These are phyloP conservation scores for Cadophora sp. DNA, from an alignment of 2,329 filamentous ascomycete genomes.

Conservation along the genomic window DNA sequence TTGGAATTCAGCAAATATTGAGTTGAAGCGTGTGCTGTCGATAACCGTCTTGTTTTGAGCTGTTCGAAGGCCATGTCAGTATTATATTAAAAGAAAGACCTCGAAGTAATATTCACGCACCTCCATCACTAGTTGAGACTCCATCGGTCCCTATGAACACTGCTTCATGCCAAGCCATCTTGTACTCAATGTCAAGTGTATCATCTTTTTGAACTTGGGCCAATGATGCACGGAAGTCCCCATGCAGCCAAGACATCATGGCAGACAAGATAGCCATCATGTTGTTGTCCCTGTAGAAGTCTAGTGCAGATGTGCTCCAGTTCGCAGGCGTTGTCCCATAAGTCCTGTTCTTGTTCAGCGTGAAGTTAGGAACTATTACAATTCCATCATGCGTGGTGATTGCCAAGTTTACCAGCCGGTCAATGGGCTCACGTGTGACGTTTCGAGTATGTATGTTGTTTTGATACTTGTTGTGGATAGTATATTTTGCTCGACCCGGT, in stretches of 20 bases:
- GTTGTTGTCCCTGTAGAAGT: slow-evolving; percentile 31
- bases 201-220: background rate
- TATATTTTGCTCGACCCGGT: slow-evolving; percentile 31
- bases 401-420: slow-evolving; percentile 26
- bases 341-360: background rate
- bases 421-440: slow-evolving; percentile 14
- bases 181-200: background rate
- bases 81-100: background rate
- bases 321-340: slow-evolving; percentile 29
- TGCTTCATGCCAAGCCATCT: background rate
- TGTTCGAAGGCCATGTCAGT: background rate
- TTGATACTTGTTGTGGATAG: slow-evolving; percentile 30
- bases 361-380: slow-evolving; percentile 28
- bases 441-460: slow-evolving; percentile 26
- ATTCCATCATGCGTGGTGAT: slow-evolving; percentile 14
- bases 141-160: background rate
- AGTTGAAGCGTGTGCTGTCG: slow-evolving; percentile 34
- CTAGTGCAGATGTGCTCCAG: slow-evolving; percentile 26
- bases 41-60: slow-evolving; percentile 23
- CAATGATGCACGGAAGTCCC: slow-evolving; percentile 19
- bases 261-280: slow-evolving; percentile 23
- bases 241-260: slow-evolving; percentile 26
- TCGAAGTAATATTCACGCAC: background rate
- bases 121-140: background rate
- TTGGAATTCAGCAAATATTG: slow-evolving; percentile 22